phyloP scores from a whole-genome alignment of 2,329 filamentous ascomycete species.

The Keithomyces neogunnii region DNA sequence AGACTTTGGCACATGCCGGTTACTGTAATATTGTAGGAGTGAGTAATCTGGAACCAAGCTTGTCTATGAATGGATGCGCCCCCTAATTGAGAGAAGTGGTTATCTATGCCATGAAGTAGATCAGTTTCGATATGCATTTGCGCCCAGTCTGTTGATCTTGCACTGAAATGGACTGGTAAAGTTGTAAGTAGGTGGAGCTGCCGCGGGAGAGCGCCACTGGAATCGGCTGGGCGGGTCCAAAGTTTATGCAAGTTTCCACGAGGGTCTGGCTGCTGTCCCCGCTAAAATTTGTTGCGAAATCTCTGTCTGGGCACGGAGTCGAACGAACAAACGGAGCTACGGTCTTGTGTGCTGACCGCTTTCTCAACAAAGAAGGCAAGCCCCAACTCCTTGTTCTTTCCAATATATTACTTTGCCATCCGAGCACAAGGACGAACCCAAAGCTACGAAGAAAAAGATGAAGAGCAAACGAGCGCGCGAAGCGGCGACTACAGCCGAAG shows the following conservation, averaged over 20 bases:
- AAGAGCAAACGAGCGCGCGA: slow-evolving; percentile 33
- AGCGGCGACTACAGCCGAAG: slow-evolving; percentile 20
- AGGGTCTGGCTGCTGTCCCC: not conserved
- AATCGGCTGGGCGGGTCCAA: not conserved
- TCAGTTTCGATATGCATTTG: no score
- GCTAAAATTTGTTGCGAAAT: slow-evolving; percentile 7
- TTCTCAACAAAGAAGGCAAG: no score
- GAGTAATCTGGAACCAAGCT: slow-evolving; percentile 7
- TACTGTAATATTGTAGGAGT: slow-evolving; percentile 3
- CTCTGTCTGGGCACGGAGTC: not conserved
- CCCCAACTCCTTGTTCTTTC: not conserved
- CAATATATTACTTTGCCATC: not conserved
- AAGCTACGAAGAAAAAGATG: slow-evolving; percentile 9
- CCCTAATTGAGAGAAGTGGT: not conserved
- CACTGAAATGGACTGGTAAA: no score
- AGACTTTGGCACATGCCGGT: slow-evolving; percentile 4
- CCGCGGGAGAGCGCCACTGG: not conserved
- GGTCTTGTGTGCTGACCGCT: no score
- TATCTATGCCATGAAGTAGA: not conserved
- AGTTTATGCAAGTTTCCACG: not conserved
- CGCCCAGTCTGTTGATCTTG: no score
- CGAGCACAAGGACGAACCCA: not conserved
- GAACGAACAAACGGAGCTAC: not conserved
- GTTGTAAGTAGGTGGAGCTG: no score
- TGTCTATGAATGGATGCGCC: not conserved